Evolutionary conservation across 345 rosid genomes (phyloP), one percentile per base, ranked within the genome.

Genomic region (Heritiera littoralis): DNA sequence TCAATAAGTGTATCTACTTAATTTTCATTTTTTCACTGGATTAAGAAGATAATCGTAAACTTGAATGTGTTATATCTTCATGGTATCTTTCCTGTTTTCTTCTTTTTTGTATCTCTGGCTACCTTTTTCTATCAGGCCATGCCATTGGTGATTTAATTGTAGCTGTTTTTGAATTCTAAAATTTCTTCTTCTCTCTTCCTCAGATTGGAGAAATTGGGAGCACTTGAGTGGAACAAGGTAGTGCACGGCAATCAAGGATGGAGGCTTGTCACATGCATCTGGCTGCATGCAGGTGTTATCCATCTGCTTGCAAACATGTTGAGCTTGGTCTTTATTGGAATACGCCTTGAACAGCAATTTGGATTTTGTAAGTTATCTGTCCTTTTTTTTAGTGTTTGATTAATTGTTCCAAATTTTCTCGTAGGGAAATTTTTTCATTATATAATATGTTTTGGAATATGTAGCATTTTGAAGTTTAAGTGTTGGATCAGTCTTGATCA

Each of bases 211-310:
- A 94, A 93, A 84, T 84, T 94, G 93, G 99, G 99, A 66, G 98
- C 89, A 65, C 82, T 94, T 66, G 81, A 85, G 67, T 90, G 97
- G 97, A 8, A 77, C 66, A 93, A 87, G 81, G 91, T 94, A 41
- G 99, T 90, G 66, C 86, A 89, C 85, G 85, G 73, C 51, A 84
- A 90, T 81, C 95, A 97, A 86, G 96, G 94, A 78, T 94, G 98
- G 98, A 92, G 99, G 82, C 91, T 96, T 0, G 28, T 93, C 60
- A 67, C 89, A 54, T 96, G 98, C 83, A 88, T 94, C 82, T 96
- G 99, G 99, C 81, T 96, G 81, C 99, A 96, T 43, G 99, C 98
- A 0, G 99, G 99, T 32, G 91, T 96, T 85, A 86, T 96, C 77
- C 99, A 96, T 85, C 87, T 96, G 79, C 91, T 91, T 75, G 89